Evolutionary conservation across 805 yeast genomes (phyloP).

Genomic region (Kuraishia ogatae): DNA sequence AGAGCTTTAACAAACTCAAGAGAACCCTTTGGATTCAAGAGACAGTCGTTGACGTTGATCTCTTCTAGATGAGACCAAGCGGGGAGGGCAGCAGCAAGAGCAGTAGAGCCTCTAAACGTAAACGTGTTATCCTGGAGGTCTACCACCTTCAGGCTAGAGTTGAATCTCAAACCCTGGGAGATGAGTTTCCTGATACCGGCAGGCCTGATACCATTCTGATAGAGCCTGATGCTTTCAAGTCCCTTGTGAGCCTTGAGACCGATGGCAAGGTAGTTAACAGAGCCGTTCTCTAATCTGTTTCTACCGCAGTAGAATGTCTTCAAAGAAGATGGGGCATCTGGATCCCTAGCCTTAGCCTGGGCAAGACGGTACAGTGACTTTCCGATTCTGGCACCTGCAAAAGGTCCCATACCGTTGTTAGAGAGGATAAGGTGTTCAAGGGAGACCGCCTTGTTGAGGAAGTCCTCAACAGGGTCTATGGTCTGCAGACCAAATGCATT

Average conservation of each 20-base stretch:
- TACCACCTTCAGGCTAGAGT: slow-evolving; percentile 52
- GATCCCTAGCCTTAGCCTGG: slow-evolving; percentile 43
- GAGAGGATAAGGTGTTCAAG: slow-evolving; percentile 82
- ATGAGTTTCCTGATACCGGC: slow-evolving; percentile 76
- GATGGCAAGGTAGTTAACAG: slow-evolving; percentile 74
- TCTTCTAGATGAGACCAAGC: slow-evolving; percentile 66
- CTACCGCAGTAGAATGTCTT: slow-evolving; percentile 94
- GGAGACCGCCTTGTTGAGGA: slow-evolving; percentile 65
- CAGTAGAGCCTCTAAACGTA: slow-evolving; percentile 57
- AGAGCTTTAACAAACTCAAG: slow-evolving; percentile 42
- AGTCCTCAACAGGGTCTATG: slow-evolving; percentile 79
- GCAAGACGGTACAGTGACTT: slow-evolving; percentile 71
- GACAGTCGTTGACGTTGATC: slow-evolving; percentile 82
- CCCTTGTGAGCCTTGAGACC: slow-evolving; percentile 77
- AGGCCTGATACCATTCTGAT: slow-evolving; percentile 97
- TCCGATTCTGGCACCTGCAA: slow-evolving; percentile 93
- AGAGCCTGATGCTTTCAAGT: slow-evolving; percentile 66
- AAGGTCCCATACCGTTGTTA: slow-evolving; percentile 97
- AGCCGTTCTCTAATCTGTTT: slow-evolving; percentile 94
- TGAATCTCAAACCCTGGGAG: slow-evolving; percentile 57
- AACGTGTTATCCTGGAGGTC: slow-evolving; percentile 96
- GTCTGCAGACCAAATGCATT: slow-evolving; percentile 97
- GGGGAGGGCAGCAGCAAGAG: slow-evolving; percentile 52
- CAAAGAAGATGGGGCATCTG: slow-evolving; percentile 39
- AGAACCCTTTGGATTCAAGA: slow-evolving; percentile 76